Evolutionary conservation across 169 alveolate genomes (phyloP).

Genomic region (Plasmodium vivax): DNA sequence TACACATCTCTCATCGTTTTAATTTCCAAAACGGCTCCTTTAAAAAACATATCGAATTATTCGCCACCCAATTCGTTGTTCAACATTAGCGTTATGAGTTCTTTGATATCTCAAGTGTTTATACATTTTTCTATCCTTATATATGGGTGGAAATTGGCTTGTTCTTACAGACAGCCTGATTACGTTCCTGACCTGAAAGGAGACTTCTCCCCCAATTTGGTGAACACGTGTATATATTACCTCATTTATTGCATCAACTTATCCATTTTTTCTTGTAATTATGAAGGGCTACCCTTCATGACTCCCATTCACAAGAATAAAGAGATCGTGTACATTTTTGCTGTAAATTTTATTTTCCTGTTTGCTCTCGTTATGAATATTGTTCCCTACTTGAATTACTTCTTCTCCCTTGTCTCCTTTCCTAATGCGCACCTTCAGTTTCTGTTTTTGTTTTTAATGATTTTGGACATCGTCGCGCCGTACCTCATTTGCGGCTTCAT

Average conservation of each 20-base stretch:
- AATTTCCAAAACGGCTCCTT: conserved; percentile 81
- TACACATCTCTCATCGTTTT: conserved; percentile 82
- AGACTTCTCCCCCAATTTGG: conserved; percentile 88
- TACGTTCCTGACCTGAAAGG: conserved; percentile 86
- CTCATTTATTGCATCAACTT: conserved; percentile 85
- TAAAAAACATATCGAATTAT: conserved; percentile 73
- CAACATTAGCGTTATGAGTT: conserved; percentile 75
- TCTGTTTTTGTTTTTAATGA: conserved; percentile 37
- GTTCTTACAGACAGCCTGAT: conserved; percentile 54
- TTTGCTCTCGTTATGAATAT: conserved; percentile 40
- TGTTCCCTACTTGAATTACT: conserved; percentile 41
- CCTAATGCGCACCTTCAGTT: conserved; percentile 20
- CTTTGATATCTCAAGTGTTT: conserved; percentile 83
- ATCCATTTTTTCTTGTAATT: conserved; percentile 88
- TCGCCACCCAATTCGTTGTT: conserved; percentile 80
- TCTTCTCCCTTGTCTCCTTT: conserved; percentile 69
- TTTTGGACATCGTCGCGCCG: conserved; percentile 38
- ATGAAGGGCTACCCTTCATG: conserved; percentile 91
- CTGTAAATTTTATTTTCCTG: conserved; percentile 26
- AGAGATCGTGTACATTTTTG: conserved; percentile 61
- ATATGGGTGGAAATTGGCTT: conserved; percentile 87
- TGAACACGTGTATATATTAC: conserved; percentile 89
- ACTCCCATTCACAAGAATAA: conserved; percentile 83
- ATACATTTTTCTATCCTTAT: conserved; percentile 83
- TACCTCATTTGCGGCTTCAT: conserved; percentile 30